Percentiles rank a stretch among this genome's conserved stretches.
These are phyloP conservation scores for Zygoascus biomembranicola DNA, from an alignment of 805 yeast genomes.

Conservation along the genomic window DNA sequence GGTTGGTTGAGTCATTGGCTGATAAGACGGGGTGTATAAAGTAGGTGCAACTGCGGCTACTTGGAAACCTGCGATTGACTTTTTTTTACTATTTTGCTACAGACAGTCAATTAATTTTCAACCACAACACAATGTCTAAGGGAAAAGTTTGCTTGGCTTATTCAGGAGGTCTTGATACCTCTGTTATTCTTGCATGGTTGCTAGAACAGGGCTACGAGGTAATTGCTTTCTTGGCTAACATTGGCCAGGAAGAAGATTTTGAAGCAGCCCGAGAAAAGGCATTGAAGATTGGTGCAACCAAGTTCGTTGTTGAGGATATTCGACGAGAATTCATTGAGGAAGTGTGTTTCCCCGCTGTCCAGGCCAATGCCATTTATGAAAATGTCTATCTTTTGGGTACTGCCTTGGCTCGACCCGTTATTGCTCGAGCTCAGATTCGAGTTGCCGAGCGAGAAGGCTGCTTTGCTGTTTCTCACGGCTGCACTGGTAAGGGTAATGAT, in stretches of 20 bases:
- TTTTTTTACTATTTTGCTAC: no score
- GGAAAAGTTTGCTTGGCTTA: conserved; percentile 99
- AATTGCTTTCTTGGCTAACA: conserved; percentile 95
- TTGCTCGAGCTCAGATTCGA: conserved; percentile 95
- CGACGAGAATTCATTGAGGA: conserved; percentile 91
- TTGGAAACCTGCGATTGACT: no score
- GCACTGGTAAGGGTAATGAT: conserved; percentile 99
- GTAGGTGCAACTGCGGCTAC: no score
- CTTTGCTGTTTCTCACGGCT: conserved; percentile 97
- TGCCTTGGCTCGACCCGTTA: conserved; percentile 96
- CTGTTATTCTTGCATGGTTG: conserved; percentile 96
- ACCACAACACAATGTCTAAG: conserved; percentile 57
- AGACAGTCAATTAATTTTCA: background rate
- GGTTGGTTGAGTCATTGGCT: background rate
- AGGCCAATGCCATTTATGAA: conserved; percentile 95
- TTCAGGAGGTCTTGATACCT: conserved; percentile 98
- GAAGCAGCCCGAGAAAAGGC: conserved; percentile 97
- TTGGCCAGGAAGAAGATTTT: conserved; percentile 99
- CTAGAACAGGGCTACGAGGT: conserved; percentile 97
- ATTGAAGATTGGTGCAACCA: conserved; percentile 92
- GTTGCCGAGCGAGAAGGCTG: conserved; percentile 97
- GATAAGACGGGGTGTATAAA: background rate
- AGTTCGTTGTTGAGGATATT: conserved; percentile 89
- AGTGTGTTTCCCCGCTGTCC: conserved; percentile 93
- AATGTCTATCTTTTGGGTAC: conserved; percentile 96